Evolutionary conservation across 345 rosid genomes (phyloP).

Genomic region (Jatropha curcas): DNA sequence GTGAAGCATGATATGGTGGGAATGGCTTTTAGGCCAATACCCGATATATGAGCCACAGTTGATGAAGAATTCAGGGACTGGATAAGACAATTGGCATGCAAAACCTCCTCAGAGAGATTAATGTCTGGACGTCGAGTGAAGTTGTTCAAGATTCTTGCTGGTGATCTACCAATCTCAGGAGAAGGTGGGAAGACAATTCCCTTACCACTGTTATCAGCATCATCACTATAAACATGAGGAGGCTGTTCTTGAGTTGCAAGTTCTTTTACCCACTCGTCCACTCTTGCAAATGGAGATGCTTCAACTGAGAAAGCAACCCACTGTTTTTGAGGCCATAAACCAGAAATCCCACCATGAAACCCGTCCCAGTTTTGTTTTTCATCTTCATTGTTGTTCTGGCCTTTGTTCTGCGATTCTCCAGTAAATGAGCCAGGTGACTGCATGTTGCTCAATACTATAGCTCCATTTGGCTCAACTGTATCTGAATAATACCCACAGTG

Average conservation of each 20-base stretch:
- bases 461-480: constrained; percentile 53
- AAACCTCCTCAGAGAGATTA: constrained; percentile 58
- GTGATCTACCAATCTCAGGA: constrained; percentile 51
- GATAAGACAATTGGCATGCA: constrained; percentile 67
- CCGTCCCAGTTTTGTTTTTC: constrained; percentile 41
- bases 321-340: constrained; percentile 68
- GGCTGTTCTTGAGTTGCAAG: constrained; percentile 39
- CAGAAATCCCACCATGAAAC: constrained; percentile 36
- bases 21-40: constrained; percentile 74
- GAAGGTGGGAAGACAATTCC: constrained; percentile 47
- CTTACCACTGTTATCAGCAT: constrained; percentile 32
- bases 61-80: constrained; percentile 83
- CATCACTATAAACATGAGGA: constrained; percentile 33
- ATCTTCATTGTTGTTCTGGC: constrained; percentile 5
- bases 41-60: constrained; percentile 74
- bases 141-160: constrained; percentile 22
- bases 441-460: constrained; percentile 34
- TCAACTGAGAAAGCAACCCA: constrained; percentile 80
- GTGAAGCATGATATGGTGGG: constrained; percentile 70
- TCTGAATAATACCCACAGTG: constrained; percentile 88
- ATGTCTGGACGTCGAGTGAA: constrained; percentile 32
- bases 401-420: constrained; percentile 41
- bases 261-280: constrained; percentile 80
- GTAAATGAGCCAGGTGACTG: constrained; percentile 50
- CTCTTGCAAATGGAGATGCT: constrained; percentile 67